Base-by-base conservation (phyloP, 176 grass and related monocot genomes). In the Zea mays region DNA sequence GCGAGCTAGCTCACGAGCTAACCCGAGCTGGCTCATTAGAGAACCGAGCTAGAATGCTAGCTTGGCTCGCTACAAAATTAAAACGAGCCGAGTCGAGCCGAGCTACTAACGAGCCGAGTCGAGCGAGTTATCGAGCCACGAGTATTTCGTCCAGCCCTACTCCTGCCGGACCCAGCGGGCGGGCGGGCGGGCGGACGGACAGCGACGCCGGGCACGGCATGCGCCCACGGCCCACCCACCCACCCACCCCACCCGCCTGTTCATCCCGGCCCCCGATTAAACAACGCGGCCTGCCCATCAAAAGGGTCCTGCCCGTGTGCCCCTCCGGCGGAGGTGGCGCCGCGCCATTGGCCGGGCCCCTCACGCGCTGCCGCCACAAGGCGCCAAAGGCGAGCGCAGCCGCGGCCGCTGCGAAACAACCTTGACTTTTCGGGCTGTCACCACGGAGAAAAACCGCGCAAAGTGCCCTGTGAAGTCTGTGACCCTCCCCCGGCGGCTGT, bases 291-390 rank as follows among this genome's bases (percentile, higher is more conserved):
- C 7, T 17, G 60, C 69, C 20, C 72, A 7, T 55, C 19, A 55
- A 49, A 67, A 58, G 12, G 73, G 39, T 4, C 77, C 8, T 35
- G 27, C 27, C 27, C 27, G 27, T 27, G 27, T 17, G 21, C 57
- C 2, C 27, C 12, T 14, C 3, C 11, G 5, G 16, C 8, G 49
- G 14, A 84, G 70, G 56, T 88, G 81, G 76, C 17, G 5, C 46
- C 46, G 8, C 49, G 39, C 34, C 77, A 50, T 51, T 76, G 86
- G 81, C 64, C 1, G 5, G 0, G 17, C 55, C 63, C 16, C 47
- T 76, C 86, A 88, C 81, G 81, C 86, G 80, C 75, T 64, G 76
- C 81, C 76, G 64, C 81, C 76, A 8, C 71, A 80, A 75, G 45
- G 70, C 55, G 81, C 81, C 81, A 69, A 27, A 75, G 63, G 8